Evolutionary conservation across 305 asterid genomes (phyloP).

Genomic region (Fraxinus dipetala): DNA sequence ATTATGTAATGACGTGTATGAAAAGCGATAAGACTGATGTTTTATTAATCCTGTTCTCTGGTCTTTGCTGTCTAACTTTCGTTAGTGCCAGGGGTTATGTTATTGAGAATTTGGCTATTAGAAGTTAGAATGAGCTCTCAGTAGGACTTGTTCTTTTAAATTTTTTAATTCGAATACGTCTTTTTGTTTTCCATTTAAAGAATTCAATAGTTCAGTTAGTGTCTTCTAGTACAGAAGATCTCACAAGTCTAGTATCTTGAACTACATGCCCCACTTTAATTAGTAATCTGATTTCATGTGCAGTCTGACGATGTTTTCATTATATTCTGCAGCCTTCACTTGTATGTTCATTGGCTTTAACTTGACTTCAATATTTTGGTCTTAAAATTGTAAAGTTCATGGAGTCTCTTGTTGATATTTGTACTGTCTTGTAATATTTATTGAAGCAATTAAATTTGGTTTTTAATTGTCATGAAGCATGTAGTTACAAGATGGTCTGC

Average conservation of each 20-base stretch:
- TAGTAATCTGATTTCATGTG: neutral
- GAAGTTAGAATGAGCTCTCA: neutral
- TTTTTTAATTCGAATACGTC: neutral
- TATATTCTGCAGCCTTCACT: neutral
- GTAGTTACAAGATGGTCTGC: neutral
- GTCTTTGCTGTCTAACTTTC: neutral
- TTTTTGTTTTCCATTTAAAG: neutral
- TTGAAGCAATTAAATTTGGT: neutral
- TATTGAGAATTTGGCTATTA: neutral
- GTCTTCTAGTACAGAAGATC: neutral
- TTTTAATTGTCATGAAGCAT: neutral
- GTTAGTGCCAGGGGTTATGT: neutral
- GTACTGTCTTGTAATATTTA: neutral
- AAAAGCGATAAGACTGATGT: neutral
- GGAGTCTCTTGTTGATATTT: neutral
- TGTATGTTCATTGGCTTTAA: neutral
- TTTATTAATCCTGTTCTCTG: neutral
- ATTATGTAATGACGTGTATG: neutral
- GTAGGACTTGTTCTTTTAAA: neutral
- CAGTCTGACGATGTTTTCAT: neutral
- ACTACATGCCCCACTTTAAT: neutral
- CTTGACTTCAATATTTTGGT: neutral
- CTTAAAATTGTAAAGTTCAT: neutral
- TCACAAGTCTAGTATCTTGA: neutral
- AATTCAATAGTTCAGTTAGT: neutral